These are phyloP conservation scores for Effrenium voratum DNA, from an alignment of 73 alveolate species.

Conservation along the genomic window DNA sequence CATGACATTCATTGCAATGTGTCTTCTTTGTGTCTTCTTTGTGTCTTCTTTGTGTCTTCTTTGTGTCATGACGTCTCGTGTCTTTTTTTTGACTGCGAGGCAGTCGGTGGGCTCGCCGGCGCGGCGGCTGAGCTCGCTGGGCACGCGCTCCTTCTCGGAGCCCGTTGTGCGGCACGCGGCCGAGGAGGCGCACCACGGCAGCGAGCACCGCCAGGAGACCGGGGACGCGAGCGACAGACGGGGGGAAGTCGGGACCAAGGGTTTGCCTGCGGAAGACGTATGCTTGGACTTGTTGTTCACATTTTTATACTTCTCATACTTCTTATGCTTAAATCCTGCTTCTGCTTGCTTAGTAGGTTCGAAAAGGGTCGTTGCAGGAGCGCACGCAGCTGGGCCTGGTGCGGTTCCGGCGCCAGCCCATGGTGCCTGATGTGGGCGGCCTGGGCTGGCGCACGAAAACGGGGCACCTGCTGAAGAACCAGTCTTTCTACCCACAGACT, in stretches of 20 bases:
- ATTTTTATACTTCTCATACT: too few species aligned
- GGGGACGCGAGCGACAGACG: too few species aligned
- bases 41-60: too few species aligned
- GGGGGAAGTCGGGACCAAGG: too few species aligned
- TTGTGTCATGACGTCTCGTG: too few species aligned
- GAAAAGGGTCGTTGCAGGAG: slow-evolving; percentile 62
- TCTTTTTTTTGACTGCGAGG: background rate
- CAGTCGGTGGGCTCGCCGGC: slow-evolving; percentile 15
- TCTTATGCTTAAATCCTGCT: too few species aligned
- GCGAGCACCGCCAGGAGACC: slow-evolving; percentile 23
- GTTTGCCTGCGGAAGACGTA: too few species aligned
- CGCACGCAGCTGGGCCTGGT: slow-evolving; percentile 71
- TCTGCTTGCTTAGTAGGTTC: too few species aligned
- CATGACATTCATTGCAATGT: too few species aligned
- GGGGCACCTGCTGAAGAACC: slow-evolving; percentile 51
- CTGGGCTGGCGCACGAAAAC: slow-evolving; percentile 55
- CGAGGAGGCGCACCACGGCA: slow-evolving; percentile 3
- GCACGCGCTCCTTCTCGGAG: slow-evolving; percentile 44
- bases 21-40: too few species aligned
- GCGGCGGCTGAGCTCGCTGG: slow-evolving; percentile 12
- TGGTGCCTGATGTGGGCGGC: slow-evolving; percentile 75
- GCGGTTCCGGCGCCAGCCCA: slow-evolving; percentile 74
- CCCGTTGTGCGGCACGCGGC: slow-evolving; percentile 43
- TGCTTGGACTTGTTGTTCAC: too few species aligned
- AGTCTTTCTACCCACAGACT: slow-evolving; percentile 71